phyloP scores from a whole-genome alignment of 805 yeast species.

The Wickerhamomyces mucosus region DNA sequence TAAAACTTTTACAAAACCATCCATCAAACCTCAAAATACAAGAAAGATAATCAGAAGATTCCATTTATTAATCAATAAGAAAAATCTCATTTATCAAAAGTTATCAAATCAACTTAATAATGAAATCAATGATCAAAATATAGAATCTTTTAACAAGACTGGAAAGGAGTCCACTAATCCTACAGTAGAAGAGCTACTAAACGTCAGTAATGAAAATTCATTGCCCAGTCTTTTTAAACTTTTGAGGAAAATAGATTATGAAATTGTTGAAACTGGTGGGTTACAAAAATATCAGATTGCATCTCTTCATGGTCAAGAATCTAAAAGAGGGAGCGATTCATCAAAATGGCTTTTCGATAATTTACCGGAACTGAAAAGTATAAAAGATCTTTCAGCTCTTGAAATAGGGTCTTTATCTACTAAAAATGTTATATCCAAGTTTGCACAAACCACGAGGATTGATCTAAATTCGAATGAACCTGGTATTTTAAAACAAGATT shows the following conservation, averaged over 20 bases:
- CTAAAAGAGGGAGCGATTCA: conserved; percentile 82
- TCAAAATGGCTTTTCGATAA: conserved; percentile 73
- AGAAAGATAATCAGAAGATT: conserved; percentile 69
- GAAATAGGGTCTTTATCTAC: conserved; percentile 82
- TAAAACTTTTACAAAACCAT: conserved; percentile 28
- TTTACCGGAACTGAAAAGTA: conserved; percentile 32
- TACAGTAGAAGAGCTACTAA: conserved; percentile 11
- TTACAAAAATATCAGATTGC: conserved; percentile 75
- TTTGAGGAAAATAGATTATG: conserved; percentile 51
- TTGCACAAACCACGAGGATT: conserved; percentile 37
- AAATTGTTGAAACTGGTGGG: conserved; percentile 63
- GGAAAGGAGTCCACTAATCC: conserved; percentile 6
- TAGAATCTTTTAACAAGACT: conserved; percentile 6
- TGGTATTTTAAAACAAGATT: conserved; percentile 67
- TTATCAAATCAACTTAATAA: conserved; percentile 18
- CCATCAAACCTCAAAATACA: conserved; percentile 60
- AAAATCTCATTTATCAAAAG: conserved; percentile 29
- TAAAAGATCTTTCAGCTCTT: conserved; percentile 34
- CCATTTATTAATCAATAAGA: conserved; percentile 59
- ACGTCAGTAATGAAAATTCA: conserved; percentile 8
- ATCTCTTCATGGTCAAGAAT: conserved; percentile 74
- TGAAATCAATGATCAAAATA: conserved; percentile 18
- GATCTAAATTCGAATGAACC: conserved; percentile 79
- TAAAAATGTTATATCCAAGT: conserved; percentile 49
- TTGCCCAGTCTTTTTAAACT: conserved; percentile 15